Conservation (phyloP, 179 eudicot species). For the Monotropa hypopitys region DNA sequence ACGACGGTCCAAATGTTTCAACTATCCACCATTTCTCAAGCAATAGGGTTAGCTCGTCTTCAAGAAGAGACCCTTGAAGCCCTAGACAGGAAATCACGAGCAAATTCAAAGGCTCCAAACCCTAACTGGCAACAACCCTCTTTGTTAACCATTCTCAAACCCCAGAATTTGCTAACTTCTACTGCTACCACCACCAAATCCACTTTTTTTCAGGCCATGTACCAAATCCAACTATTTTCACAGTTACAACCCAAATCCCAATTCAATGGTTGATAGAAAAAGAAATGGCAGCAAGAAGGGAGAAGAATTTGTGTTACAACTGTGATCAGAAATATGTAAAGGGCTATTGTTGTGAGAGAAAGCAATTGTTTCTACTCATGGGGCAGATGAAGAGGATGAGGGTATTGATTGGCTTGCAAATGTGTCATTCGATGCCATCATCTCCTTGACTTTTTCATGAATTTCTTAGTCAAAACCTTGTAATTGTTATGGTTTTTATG, state of each 20-base stretch:
- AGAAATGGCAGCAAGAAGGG: background rate
- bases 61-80: background rate
- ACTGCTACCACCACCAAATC: too few relatives aligned
- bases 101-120: fast-evolving
- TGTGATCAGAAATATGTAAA: background rate
- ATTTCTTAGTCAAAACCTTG: too few relatives aligned
- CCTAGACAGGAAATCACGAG: background rate
- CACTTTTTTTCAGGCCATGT: background rate
- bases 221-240: background rate
- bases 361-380: background rate
- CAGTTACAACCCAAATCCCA: background rate
- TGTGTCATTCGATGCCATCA: too few relatives aligned
- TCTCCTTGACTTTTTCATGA: too few relatives aligned
- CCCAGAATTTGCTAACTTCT: background rate
- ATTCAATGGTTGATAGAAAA: background rate
- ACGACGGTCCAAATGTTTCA: too few relatives aligned
- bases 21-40: background rate
- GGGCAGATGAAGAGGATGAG: background rate
- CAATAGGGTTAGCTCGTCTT: background rate
- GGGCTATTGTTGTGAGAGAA: background rate
- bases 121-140: too few relatives aligned
- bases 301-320: background rate
- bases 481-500: too few relatives aligned
- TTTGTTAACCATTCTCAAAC: background rate
- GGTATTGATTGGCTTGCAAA: too few relatives aligned